These are phyloP conservation scores for Selenicereus undatus DNA, from an alignment of 148 eudicot genomes.

Conservation along the genomic window DNA sequence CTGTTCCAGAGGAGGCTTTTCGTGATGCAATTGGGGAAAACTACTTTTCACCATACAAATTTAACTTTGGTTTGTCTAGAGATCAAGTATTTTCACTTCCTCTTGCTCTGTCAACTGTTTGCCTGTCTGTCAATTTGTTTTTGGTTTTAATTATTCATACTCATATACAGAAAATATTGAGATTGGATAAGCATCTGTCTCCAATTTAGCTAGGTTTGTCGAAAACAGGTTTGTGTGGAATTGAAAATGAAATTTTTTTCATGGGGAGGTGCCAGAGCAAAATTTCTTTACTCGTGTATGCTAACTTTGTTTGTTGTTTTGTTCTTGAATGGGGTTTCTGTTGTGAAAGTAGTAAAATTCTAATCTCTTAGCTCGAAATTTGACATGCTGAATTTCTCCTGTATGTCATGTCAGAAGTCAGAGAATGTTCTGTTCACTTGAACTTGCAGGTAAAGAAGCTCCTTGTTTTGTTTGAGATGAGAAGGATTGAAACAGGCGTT, in stretches of 20 bases:
- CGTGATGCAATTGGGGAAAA: constrained; percentile 45
- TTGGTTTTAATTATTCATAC: neutral
- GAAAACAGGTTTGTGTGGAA: too few relatives aligned
- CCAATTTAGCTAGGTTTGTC: neutral
- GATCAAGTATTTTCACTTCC: constrained; percentile 34
- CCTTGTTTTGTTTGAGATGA: constrained; percentile 12
- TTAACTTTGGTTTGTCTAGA: constrained; percentile 43
- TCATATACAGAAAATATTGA: neutral
- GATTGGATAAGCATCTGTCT: neutral
- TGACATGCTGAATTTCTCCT: neutral
- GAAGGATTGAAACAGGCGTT: constrained; percentile 2
- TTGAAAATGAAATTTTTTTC: neutral
- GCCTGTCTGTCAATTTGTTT: neutral
- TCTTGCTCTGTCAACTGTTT: neutral
- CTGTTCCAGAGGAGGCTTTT: constrained; percentile 42
- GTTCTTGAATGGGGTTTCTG: neutral
- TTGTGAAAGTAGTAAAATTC: neutral
- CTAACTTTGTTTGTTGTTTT: neutral
- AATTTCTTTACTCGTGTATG: neutral
- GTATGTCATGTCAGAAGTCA: neutral
- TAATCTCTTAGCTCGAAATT: neutral
- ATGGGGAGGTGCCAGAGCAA: neutral
- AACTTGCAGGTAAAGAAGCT: constrained; percentile 24
- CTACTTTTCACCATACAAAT: constrained; percentile 34
- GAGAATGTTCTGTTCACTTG: neutral